Evolutionary conservation across 805 yeast species (phyloP).

Genomic region (Wickerhamiella vanderwaltii): DNA sequence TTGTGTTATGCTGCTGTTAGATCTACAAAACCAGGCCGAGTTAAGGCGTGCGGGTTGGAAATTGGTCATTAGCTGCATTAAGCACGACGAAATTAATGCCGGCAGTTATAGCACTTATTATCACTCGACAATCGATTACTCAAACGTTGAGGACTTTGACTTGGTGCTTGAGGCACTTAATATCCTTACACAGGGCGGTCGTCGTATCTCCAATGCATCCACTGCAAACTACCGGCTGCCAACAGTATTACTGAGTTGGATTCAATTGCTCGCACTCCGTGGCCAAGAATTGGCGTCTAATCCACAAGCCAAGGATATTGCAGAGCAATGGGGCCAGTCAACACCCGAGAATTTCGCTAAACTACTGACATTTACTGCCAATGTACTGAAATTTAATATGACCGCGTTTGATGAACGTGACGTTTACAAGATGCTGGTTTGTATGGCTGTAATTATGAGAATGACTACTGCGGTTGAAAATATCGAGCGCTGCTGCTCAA

Average conservation of each 20-base stretch:
- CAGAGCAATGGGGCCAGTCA: slow-evolving; percentile 23
- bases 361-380: slow-evolving; percentile 31
- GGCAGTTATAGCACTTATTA: slow-evolving; percentile 45
- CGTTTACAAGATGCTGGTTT: slow-evolving; percentile 28
- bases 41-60: slow-evolving; percentile 40
- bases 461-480: slow-evolving; percentile 32
- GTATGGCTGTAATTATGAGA: slow-evolving; percentile 31
- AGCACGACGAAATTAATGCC: slow-evolving; percentile 37
- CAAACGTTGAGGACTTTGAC: slow-evolving; percentile 41
- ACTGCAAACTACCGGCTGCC: slow-evolving; percentile 32
- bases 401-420: slow-evolving; percentile 34
- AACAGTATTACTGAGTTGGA: slow-evolving; percentile 30
- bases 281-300: slow-evolving; percentile 25
- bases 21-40: slow-evolving; percentile 26
- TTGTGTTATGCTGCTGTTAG: slow-evolving; percentile 43
- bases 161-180: slow-evolving; percentile 38
- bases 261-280: slow-evolving; percentile 25
- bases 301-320: slow-evolving; percentile 19
- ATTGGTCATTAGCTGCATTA: slow-evolving; percentile 45
- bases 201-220: slow-evolving; percentile 20
- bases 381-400: slow-evolving; percentile 39
- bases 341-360: slow-evolving; percentile 24
- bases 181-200: slow-evolving; percentile 40
- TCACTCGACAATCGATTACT: slow-evolving; percentile 42
- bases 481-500: slow-evolving; percentile 30